Evolutionary conservation across 371 early-diverging fungal species (phyloP), one percentile per base, ranked within the genome.

Genomic region (Dichotomocladium elegans): DNA sequence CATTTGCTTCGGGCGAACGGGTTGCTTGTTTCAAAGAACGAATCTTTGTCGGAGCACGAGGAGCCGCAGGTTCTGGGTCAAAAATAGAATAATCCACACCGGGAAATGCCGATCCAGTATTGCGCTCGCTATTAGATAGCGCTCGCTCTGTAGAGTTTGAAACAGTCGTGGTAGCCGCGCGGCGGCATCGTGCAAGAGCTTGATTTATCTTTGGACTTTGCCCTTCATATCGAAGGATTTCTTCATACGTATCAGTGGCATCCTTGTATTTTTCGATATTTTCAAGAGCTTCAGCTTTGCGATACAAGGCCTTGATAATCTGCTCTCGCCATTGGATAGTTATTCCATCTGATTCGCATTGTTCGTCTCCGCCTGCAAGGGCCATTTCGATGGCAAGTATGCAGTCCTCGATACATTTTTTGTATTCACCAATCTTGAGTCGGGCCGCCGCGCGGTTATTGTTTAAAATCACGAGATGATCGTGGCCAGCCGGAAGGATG

Each of bases 381-480:
- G 77, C 67, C 51, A 87, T 60, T 14, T 53, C 56, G 28, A 86
- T 56, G 0, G 70, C 72, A 9, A 48, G 26, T n/a, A 70, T 70
- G 54, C 89, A 88, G 51, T 92, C 92, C 4, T 67, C 64, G 1
- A 90, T 57, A n/a, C 77, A 81, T 11, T 80, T 82, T 19, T 78
- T 76, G 63, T 90, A 86, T 42, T 92, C 86, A 17, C 95, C 95
- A n/a, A 75, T 88, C 70, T 97, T 95, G 33, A 91, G 66, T 4
- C 83, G 65, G 0, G 91, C 82, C 0, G 90, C 84, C 0, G 97
- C 94, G n/a, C 95, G 88, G 69, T 97, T 96, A 69, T 94, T 95
- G 63, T 68, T 77, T 14, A 93, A 60, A 0, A 86, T 47, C 4
- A 88, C 72, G n/a, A 86, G 57, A 21, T 81, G 68, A 3, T 80